A percentile compares a stretch with the other conserved stretches of the same genome.
These are phyloP conservation scores for Leucaena leucocephala DNA, from an alignment of 306 rosid species.

Conservation along the genomic window DNA sequence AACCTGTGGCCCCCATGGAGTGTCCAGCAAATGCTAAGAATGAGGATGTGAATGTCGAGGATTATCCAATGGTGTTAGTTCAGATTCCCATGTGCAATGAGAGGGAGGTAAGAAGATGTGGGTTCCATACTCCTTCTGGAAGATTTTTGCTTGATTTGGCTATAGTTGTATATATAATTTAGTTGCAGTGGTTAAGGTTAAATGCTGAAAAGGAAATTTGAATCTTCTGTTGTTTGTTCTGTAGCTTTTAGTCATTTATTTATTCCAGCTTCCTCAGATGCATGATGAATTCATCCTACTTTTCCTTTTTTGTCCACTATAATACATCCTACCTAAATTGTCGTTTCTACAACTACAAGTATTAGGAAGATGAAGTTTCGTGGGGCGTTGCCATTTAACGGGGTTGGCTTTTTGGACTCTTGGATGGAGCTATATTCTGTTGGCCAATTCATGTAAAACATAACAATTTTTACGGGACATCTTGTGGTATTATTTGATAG, in stretches of 20 bases:
- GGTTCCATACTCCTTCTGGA: slow-evolving; percentile 60
- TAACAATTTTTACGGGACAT: not conserved
- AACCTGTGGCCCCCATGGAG: slow-evolving; percentile 66
- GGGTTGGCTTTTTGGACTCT: not conserved
- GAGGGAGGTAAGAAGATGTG: slow-evolving; percentile 98
- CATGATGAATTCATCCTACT: not conserved
- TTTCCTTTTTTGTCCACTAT: not conserved
- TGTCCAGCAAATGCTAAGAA: slow-evolving; percentile 46
- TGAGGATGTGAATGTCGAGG: slow-evolving; percentile 50
- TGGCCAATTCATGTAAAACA: not conserved
- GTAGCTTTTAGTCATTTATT: not conserved
- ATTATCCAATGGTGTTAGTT: slow-evolving; percentile 88
- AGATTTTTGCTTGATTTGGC: slow-evolving; percentile 20
- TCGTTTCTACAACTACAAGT: not conserved
- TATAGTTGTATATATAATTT: not conserved
- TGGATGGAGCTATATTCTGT: not conserved
- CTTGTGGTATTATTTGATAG: slow-evolving; percentile 10
- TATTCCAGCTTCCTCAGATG: not conserved
- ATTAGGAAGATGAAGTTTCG: not conserved
- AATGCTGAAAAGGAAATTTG: slow-evolving; percentile 7
- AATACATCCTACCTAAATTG: not conserved
- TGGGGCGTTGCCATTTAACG: not conserved
- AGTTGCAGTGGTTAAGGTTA: not conserved
- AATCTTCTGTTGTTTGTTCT: not conserved
- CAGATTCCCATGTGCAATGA: slow-evolving; percentile 99